A percentile compares a stretch with the other conserved stretches of the same genome.
Evolutionary conservation across 306 rosid species (phyloP).

Genomic region (Quercus berberidifolia): DNA sequence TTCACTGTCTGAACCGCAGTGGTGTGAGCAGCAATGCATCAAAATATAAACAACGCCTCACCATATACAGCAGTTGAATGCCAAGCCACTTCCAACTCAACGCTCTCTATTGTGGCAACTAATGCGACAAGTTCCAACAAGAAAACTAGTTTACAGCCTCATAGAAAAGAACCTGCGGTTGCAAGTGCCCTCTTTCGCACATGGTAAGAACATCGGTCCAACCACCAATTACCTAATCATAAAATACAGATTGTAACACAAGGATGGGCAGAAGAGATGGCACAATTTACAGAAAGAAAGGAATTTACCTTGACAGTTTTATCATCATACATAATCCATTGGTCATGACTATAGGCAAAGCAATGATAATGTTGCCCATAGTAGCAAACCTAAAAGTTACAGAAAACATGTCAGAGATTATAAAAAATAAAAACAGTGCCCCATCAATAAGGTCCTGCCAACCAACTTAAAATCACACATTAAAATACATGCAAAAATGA

Average conservation of each 20-base stretch:
- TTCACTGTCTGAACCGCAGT: slow-evolving; percentile 30
- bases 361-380: slow-evolving; percentile 98
- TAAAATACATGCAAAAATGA: background rate
- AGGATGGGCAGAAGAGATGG: slow-evolving; percentile 17
- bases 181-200: slow-evolving; percentile 94
- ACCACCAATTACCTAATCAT: slow-evolving; percentile 77
- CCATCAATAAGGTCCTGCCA: background rate
- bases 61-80: slow-evolving; percentile 23
- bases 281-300: slow-evolving; percentile 2
- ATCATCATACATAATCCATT: slow-evolving; percentile 95
- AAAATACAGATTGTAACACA: slow-evolving; percentile 6
- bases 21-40: slow-evolving; percentile 37
- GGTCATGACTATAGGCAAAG: slow-evolving; percentile 87
- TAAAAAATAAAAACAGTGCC: background rate
- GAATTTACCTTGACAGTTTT: slow-evolving; percentile 82
- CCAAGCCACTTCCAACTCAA: slow-evolving; percentile 33
- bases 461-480: background rate
- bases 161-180: slow-evolving; percentile 96
- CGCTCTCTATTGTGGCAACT: slow-evolving; percentile 30
- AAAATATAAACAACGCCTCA: slow-evolving; percentile 31
- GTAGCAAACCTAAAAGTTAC: slow-evolving; percentile 77
- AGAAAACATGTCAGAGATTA: slow-evolving; percentile 18
- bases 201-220: slow-evolving; percentile 77
- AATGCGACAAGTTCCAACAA: slow-evolving; percentile 33
- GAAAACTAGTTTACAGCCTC: slow-evolving; percentile 81